A percentile compares a stretch with the other conserved stretches of the same genome.
These are phyloP conservation scores for Oryza nivara DNA, from an alignment of 176 grass and related monocot genomes.

Conservation along the genomic window DNA sequence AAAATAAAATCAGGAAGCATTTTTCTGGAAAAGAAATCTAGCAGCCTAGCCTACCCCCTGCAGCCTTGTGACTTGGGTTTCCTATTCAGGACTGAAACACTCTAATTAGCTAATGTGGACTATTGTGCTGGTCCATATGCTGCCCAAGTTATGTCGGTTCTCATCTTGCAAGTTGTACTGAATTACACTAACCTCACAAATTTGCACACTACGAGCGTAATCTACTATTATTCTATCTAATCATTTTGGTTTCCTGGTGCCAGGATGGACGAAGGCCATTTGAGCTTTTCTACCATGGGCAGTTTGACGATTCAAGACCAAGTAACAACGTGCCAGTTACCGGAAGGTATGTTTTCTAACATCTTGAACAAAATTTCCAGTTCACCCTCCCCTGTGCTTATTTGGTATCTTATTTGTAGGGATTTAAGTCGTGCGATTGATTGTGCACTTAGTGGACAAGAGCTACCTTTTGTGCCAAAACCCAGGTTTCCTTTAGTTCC, in stretches of 20 bases:
- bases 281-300: conserved; percentile 89
- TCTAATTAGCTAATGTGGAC: not conserved
- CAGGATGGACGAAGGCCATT: conserved; percentile 87
- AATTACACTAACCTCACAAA: not conserved
- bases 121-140: not conserved
- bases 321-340: conserved; percentile 76
- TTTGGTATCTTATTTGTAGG: conserved; percentile 40
- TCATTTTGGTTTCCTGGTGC: not conserved
- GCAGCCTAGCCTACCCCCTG: not conserved
- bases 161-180: not conserved
- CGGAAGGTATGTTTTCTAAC: conserved; percentile 62
- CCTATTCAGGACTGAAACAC: not conserved
- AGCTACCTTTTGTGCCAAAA: conserved; percentile 53
- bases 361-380: not conserved
- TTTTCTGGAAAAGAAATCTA: not conserved
- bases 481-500: conserved; percentile 47
- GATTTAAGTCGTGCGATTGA: conserved; percentile 87
- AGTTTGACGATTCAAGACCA: conserved; percentile 92
- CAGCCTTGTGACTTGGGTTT: not conserved
- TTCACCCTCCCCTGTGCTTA: not conserved
- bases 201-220: not conserved
- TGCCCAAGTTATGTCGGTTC: not conserved
- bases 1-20: not conserved
- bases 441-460: conserved; percentile 80
- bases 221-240: conserved; percentile 4